These are phyloP conservation scores for Fusarium solani-melongenae DNA, from an alignment of 2,329 filamentous ascomycete genomes.

Conservation along the genomic window DNA sequence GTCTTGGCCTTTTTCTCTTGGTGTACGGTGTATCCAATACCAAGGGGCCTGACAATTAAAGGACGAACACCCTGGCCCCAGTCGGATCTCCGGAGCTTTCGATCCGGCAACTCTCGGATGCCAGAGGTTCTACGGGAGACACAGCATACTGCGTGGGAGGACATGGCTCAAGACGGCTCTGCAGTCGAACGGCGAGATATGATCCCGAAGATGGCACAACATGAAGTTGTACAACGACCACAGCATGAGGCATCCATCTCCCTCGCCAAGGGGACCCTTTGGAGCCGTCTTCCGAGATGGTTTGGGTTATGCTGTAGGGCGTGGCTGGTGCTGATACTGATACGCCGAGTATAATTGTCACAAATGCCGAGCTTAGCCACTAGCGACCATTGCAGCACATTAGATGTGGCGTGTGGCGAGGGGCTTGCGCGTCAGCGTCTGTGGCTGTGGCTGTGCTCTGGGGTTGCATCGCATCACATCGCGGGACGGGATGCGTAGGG, in stretches of 20 bases:
- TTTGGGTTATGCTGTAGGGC: background rate
- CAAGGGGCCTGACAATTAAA: background rate
- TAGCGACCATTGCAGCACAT: background rate
- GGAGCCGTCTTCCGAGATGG: constrained; percentile 32
- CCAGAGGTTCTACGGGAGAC: constrained; percentile 1
- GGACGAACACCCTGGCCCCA: constrained; percentile 2
- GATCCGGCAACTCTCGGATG: constrained; percentile 15
- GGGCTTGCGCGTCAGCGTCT: constrained; percentile 41
- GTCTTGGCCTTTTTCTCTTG: background rate
- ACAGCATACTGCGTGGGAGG: constrained; percentile 4
- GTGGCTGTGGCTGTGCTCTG: constrained; percentile 10
- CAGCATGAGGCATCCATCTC: background rate
- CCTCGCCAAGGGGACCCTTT: constrained; percentile 23
- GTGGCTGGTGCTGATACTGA: constrained; percentile 7
- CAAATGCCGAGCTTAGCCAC: constrained; percentile 40
- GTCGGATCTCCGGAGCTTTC: constrained; percentile 20
- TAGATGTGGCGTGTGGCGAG: constrained; percentile 36
- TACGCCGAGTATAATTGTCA: background rate
- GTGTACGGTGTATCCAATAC: background rate
- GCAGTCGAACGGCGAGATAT: background rate
- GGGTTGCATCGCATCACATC: constrained; percentile 11
- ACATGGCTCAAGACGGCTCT: background rate
- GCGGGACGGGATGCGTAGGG: constrained; percentile 1
- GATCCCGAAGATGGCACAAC: background rate
- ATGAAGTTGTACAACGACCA: background rate